Evolutionary conservation across 73 alveolate genomes (phyloP), one percentile per base, ranked within the genome.

Genomic region (Uronychia binucleata): DNA sequence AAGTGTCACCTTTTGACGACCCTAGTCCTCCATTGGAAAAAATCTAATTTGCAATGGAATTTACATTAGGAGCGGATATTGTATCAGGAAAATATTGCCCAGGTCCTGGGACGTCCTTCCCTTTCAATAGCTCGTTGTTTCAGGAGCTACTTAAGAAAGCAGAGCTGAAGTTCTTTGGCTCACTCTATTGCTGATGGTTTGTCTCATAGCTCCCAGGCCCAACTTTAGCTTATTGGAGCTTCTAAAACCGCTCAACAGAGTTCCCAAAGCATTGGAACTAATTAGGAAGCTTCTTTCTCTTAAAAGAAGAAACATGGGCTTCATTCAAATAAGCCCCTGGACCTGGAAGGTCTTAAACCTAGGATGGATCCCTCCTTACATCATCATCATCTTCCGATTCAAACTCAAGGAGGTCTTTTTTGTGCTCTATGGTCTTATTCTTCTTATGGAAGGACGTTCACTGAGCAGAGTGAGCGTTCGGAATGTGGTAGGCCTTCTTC

Each of bases 121-220:
- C 19, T 46, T 19, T 11, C 5, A 11, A 11, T 19, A 46, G n/a
- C n/a, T 46, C 19, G 5, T 46, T 46, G 19, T 46, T 46, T 19
- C 67, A 11, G 5, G 67, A 46, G 19, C 67, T 46, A 46, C 67
- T 46, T 19, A 46, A 46, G 67, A 46, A 46, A 46, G 67, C 67
- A 46, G 67, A 5, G 19, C 67, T 46, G 67, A 46, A 46, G 67
- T 46, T 46, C 5, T 46, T 46, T 5, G 67, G 67, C 67, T 46
- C 19, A 19, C 5, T 46, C n/a, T n/a, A n/a, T 46, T 46, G n/a
- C 67, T 46, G 67, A 46, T 11, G 67, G 67, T 19, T 46, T 5
- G 67, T 46, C 19, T 46, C 67, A 46, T 46, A 46, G 67, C 67
- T 46, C 67, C 67, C 67, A 11, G 67, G 67, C n/a, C 67, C 67